phyloP scores from a whole-genome alignment of 441 rosid species.

The Capsella rubella region DNA sequence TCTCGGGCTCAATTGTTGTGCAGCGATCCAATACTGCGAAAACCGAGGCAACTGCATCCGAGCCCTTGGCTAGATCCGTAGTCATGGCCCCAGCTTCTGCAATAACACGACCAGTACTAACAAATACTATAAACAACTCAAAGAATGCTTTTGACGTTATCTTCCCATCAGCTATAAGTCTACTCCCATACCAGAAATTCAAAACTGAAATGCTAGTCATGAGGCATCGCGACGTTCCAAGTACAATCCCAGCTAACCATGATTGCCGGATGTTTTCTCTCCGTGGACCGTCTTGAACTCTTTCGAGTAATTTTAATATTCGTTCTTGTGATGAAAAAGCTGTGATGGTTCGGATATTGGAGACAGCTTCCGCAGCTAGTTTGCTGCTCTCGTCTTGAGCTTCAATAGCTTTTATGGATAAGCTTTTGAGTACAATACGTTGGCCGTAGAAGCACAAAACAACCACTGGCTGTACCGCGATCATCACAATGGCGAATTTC shows the following conservation, averaged over 20 bases:
- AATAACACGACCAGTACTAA: conserved; percentile 68
- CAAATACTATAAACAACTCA: conserved; percentile 69
- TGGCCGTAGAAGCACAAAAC: conserved; percentile 64
- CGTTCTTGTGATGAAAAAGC: conserved; percentile 78
- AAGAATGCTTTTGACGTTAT: conserved; percentile 56
- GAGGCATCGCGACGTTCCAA: conserved; percentile 61
- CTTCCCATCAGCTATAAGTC: conserved; percentile 57
- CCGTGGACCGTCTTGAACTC: conserved; percentile 61
- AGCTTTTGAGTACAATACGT: conserved; percentile 55
- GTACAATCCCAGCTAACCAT: conserved; percentile 59
- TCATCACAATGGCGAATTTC: conserved; percentile 76
- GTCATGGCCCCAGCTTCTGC: conserved; percentile 89
- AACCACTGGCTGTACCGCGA: conserved; percentile 72
- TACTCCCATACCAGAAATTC: conserved; percentile 79
- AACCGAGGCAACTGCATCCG: conserved; percentile 59
- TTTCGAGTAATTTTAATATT: conserved; percentile 60
- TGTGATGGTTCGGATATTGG: conserved; percentile 65
- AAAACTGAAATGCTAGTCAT: conserved; percentile 58
- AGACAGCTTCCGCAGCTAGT: conserved; percentile 74
- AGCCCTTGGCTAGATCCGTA: conserved; percentile 63
- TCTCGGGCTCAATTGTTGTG: conserved; percentile 65
- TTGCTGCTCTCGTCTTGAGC: conserved; percentile 78
- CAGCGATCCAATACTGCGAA: conserved; percentile 63
- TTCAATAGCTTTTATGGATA: conserved; percentile 63
- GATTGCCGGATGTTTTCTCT: conserved; percentile 67